Conservation (phyloP, 768 basidiomycete species). For the Suillus plorans region DNA sequence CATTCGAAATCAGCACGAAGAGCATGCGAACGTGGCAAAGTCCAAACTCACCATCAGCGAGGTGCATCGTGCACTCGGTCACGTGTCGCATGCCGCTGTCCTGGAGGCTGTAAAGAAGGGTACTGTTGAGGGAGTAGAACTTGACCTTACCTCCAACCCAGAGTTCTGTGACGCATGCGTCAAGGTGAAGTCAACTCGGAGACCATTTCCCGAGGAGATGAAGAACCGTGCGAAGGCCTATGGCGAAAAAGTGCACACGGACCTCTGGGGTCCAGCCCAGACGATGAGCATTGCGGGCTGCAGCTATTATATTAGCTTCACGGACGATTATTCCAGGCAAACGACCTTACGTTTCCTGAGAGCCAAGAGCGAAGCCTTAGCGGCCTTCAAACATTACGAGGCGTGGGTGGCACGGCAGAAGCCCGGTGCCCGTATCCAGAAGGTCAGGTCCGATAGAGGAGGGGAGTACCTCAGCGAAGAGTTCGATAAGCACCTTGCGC, state of each 20-base stretch:
- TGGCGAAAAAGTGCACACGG: conserved; percentile 9
- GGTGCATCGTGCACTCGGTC: too few species aligned
- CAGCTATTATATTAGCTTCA: conserved; percentile 35
- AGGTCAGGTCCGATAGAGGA: too few species aligned
- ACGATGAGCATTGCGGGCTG: conserved; percentile 16
- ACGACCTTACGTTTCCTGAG: conserved; percentile 25
- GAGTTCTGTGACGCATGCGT: background rate
- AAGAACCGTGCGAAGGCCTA: background rate
- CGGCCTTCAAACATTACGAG: conserved; percentile 26
- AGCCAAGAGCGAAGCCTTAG: conserved; percentile 28
- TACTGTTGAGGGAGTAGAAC: too few species aligned
- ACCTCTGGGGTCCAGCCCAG: conserved; percentile 2
- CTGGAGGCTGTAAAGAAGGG: too few species aligned
- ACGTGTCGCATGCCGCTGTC: too few species aligned
- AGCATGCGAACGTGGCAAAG: too few species aligned
- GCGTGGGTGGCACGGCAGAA: conserved; percentile 14
- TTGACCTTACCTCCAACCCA: background rate
- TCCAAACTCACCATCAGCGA: too few species aligned
- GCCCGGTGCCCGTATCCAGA: too few species aligned
- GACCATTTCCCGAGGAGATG: background rate
- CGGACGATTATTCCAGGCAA: conserved; percentile 30
- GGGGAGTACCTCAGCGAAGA: too few species aligned
- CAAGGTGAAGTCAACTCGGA: background rate
- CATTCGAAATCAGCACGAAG: too few species aligned
- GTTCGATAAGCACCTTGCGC: too few species aligned